Evolutionary conservation across 768 basidiomycete genomes (phyloP).

Genomic region (Punctularia strigosozonata): DNA sequence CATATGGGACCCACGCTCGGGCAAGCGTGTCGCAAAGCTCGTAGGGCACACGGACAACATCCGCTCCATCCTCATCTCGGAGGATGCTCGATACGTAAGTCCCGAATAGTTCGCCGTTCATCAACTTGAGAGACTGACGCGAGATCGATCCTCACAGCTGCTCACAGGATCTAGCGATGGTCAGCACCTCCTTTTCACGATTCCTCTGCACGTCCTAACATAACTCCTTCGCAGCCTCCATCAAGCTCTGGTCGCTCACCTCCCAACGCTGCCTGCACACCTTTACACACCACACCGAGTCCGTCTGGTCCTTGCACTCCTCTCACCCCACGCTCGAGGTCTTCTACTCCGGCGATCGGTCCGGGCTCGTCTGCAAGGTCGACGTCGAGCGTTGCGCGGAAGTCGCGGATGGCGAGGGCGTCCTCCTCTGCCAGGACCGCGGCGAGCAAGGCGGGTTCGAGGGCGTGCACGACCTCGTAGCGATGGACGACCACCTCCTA

Average conservation of each 20-base stretch:
- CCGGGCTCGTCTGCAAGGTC: slow-evolving; percentile 84
- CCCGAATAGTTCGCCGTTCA: not conserved
- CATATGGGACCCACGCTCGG: slow-evolving; percentile 87
- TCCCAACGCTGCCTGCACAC: slow-evolving; percentile 90
- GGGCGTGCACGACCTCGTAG: slow-evolving; percentile 75
- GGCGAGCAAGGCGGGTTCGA: slow-evolving; percentile 33
- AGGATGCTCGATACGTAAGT: slow-evolving; percentile 84
- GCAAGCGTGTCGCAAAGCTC: slow-evolving; percentile 71
- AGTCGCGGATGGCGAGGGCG: slow-evolving; percentile 81
- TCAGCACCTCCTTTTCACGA: slow-evolving; percentile 10
- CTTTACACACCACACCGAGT: slow-evolving; percentile 89
- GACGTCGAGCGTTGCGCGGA: slow-evolving; percentile 78
- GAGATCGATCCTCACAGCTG: slow-evolving; percentile 29
- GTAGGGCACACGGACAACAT: slow-evolving; percentile 98
- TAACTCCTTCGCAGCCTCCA: slow-evolving; percentile 36
- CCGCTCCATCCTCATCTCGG: slow-evolving; percentile 76
- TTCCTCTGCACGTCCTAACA: slow-evolving; percentile 3
- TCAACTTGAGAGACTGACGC: slow-evolving; percentile 5
- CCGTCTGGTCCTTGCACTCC: slow-evolving; percentile 89
- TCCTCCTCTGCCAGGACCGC: slow-evolving; percentile 67
- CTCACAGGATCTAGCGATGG: slow-evolving; percentile 77
- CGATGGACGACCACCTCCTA: slow-evolving; percentile 70
- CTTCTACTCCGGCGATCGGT: slow-evolving; percentile 92
- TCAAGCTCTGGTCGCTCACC: slow-evolving; percentile 89
- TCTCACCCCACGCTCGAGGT: slow-evolving; percentile 74